Base-by-base conservation (phyloP, 2,329 filamentous ascomycete species). In the Cytospora leucostoma region DNA sequence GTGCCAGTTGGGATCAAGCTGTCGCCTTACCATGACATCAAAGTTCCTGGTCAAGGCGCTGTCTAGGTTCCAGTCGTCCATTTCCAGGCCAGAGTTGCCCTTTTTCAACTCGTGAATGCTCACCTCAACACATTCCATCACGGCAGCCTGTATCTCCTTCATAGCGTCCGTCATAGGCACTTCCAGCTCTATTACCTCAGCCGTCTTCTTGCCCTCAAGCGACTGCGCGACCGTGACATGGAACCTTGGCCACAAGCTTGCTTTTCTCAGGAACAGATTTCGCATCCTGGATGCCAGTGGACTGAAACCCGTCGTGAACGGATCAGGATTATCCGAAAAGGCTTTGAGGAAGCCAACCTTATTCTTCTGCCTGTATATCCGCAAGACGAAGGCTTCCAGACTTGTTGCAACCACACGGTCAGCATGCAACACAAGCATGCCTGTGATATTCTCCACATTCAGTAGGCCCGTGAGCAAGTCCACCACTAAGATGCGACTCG, bases 1-100 rank as follows among this genome's bases (percentile, higher is more conserved):
- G 78, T 99, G 95, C 95, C 95, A 99, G 64, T 98, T 93, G 5
- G 94, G 93, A 72, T 98, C 93, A 19, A 99, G 80, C 75, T 99
- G 95, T 63, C 93, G 85, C 66, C 94, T 85, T 57, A 99, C 88
- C 61, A 93, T 89, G 65, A 91, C 81, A 74, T 98, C 95, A 74
- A 99, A 99, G 71, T 93, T 96, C 72, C 90, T 91, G 68, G 97
- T 90, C 65, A 98, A 78, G 40, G 94, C 94, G 72, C 91, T 97
- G 74, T 98, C 94, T 19, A 97, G 81, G 56, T 92, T 97, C 94
- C 94, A 98, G 71, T 97, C 93, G 65, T 96, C 93, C 87, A 98
- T 93, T 69, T 98, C 94, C 7, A 99, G 80, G 2, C 93, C 93
- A 1, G 88, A 84, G 71, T 97, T 98, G 19, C 87, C 86, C 77